A percentile compares a stretch with the other conserved stretches of the same genome.
phyloP scores from a whole-genome alignment of 2,329 filamentous ascomycete genomes.

The Pestalotiopsis sp. region DNA sequence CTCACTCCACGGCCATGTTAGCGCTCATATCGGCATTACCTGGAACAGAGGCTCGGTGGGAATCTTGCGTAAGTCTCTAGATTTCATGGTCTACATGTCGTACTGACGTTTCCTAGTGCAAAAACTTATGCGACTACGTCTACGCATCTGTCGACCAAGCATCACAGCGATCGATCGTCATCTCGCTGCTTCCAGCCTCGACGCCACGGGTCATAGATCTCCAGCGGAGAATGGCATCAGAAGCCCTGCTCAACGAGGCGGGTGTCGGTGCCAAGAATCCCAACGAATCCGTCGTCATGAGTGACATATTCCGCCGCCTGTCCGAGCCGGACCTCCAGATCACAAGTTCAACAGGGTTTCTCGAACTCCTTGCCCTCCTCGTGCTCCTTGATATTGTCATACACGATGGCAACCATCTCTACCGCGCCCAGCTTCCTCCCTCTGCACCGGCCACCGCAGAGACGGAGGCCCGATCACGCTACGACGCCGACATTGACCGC shows the following conservation, averaged over 20 bases:
- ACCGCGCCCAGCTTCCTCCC: constrained; percentile 15
- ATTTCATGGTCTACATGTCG: neutral
- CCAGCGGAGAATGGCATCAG: constrained; percentile 67
- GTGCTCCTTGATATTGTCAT: constrained; percentile 75
- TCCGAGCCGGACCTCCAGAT: constrained; percentile 53
- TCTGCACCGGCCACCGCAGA: neutral
- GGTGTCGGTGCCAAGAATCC: constrained; percentile 43
- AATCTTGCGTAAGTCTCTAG: constrained; percentile 43
- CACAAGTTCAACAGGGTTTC: constrained; percentile 65
- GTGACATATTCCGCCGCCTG: constrained; percentile 50
- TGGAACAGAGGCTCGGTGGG: constrained; percentile 36
- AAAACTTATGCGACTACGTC: constrained; percentile 49
- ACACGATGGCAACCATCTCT: constrained; percentile 55
- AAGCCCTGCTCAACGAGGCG: constrained; percentile 61
- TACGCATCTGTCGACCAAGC: constrained; percentile 49
- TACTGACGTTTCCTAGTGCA: constrained; percentile 44
- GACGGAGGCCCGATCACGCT: constrained; percentile 45
- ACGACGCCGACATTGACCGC: constrained; percentile 73
- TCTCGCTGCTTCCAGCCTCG: constrained; percentile 61
- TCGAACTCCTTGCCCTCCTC: constrained; percentile 66
- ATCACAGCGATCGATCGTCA: constrained; percentile 58
- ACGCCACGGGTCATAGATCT: constrained; percentile 58
- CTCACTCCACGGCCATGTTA: constrained; percentile 39
- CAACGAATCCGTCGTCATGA: constrained; percentile 44
- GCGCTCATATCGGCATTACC: constrained; percentile 47